phyloP scores from a whole-genome alignment of 2,329 filamentous ascomycete genomes.

The Talaromyces sp. region DNA sequence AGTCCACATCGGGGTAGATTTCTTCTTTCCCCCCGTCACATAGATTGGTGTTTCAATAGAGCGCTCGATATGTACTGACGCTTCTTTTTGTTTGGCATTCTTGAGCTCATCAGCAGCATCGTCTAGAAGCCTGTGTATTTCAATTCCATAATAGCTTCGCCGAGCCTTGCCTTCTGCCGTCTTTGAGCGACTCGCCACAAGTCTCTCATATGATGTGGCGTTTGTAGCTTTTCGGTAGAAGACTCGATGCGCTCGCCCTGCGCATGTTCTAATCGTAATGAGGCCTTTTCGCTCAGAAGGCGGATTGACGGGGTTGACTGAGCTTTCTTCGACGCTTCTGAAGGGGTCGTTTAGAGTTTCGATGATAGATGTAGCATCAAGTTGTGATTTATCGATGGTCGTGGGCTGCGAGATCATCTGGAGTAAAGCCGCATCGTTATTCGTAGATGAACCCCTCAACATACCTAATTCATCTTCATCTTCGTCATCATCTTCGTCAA shows the following conservation, averaged over 20 bases:
- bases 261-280: constrained; percentile 45
- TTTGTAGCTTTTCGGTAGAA: constrained; percentile 34
- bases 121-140: constrained; percentile 80
- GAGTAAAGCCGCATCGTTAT: constrained; percentile 29
- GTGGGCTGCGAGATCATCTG: constrained; percentile 5
- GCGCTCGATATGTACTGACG: constrained; percentile 23
- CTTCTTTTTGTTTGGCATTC: constrained; percentile 22
- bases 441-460: constrained; percentile 29
- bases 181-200: constrained; percentile 53
- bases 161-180: constrained; percentile 52
- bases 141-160: constrained; percentile 80
- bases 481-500: constrained; percentile 12
- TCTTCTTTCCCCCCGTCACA: constrained; percentile 28
- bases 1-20: constrained; percentile 67
- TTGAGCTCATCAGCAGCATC: constrained; percentile 62
- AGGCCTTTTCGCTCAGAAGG: constrained; percentile 8
- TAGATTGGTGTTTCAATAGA: constrained; percentile 31
- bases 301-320: not conserved
- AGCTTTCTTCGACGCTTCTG: not conserved
- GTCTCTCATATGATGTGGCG: constrained; percentile 49
- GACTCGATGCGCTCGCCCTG: constrained; percentile 48
- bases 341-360: not conserved
- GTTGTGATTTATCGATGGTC: not conserved
- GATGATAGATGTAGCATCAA: not conserved
- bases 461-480: constrained; percentile 29